Conservation (phyloP, 2,329 filamentous ascomycete genomes). For the Tolypocladium cylindrosporum region DNA sequence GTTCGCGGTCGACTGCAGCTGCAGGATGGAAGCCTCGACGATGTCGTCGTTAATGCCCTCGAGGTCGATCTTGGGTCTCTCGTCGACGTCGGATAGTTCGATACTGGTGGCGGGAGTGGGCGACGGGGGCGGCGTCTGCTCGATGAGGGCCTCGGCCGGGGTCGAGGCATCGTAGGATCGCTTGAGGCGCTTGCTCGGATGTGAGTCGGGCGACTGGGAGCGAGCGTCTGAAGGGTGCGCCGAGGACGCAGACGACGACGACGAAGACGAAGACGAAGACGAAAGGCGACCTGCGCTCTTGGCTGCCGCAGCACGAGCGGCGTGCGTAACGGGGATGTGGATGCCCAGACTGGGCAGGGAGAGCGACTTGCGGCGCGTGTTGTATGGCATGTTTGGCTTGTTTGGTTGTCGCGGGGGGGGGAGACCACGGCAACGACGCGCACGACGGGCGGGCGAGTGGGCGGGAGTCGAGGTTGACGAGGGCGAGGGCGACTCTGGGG, state of each 20-base stretch:
- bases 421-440: constrained; percentile 3
- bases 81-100: constrained; percentile 15
- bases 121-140: constrained; percentile 58
- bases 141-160: constrained; percentile 61
- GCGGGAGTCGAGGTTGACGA: background rate
- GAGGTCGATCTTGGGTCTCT: constrained; percentile 42
- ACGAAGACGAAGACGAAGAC: constrained; percentile 17
- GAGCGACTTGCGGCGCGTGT: constrained; percentile 91
- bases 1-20: constrained; percentile 83
- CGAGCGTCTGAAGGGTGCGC: constrained; percentile 14
- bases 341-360: constrained; percentile 90
- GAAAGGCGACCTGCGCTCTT: constrained; percentile 19
- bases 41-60: constrained; percentile 90
- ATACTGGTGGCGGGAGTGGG: constrained; percentile 19
- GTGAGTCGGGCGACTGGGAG: constrained; percentile 22
- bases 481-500: background rate
- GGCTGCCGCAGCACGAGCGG: constrained; percentile 46
- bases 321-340: constrained; percentile 62
- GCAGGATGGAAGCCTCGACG: constrained; percentile 79
- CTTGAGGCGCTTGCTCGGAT: constrained; percentile 61
- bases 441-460: background rate
- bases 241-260: constrained; percentile 12
- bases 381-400: constrained; percentile 65
- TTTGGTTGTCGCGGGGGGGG: constrained; percentile 1
- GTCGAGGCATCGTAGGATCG: constrained; percentile 53